Evolutionary conservation across 257 asterid genomes (phyloP), one percentile per base, ranked within the genome.

Genomic region (Capsicum chinense): DNA sequence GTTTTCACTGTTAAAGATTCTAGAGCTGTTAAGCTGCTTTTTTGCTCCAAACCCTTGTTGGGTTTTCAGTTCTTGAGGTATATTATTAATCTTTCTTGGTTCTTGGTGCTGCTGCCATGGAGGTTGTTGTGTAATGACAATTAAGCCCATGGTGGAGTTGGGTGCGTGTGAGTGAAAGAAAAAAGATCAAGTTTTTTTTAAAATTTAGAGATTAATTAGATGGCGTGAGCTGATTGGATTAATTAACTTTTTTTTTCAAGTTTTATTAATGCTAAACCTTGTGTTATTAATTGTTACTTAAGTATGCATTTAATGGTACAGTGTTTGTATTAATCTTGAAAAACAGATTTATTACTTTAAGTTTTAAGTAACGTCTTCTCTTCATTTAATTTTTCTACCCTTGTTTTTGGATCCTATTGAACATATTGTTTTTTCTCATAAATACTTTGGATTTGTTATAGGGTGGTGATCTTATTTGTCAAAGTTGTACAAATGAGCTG

Each of bases 1-100:
- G 7, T 52, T 12, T 1, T 21, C 64, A 52, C 63, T 52, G 9
- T 76, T 76, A 9, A 54, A 50, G 60, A 50, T 50, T 74, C 81
- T 74, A 60, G 16, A 74, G 81, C 13, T 74, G 81, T 74, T 74
- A 12, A 12, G 79, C 0, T 44, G 58, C 58, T 71, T 21, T 74
- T 19, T 74, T 74, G n/a, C 60, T 74, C n/a, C 81, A 76, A 52
- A 54, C 81, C 81, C 33, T 52, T 76, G 50, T 52, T 76, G 81
- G 81, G 81, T 76, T 76, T 76, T 76, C 64, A 26, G 8, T 54
- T 76, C 47, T 33, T 26, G 64, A 54, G 81, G 81, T 76, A 76
- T 52, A 26, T 13, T 74, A 54, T 54, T 15, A 76, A 76, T 54
- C 8, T 76, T 76, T 76, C 47, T 26, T 76, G 47, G 60, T 50